Percentiles rank a stretch among this genome's conserved stretches.
These are phyloP conservation scores for Dioscorea cayenensis DNA, from an alignment of 116 monocot genomes.

Conservation along the genomic window DNA sequence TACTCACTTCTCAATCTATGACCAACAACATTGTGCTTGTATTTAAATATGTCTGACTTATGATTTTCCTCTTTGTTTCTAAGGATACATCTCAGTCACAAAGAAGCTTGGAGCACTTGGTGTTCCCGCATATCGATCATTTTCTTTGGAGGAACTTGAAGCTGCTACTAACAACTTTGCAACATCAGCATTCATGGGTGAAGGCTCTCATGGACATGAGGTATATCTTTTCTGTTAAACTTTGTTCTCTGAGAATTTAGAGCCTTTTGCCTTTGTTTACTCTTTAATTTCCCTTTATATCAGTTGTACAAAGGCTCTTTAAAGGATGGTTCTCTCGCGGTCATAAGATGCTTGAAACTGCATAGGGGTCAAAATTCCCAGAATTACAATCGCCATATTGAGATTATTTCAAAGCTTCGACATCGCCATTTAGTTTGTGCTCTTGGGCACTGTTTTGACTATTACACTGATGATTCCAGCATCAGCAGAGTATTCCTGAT, in stretches of 20 bases:
- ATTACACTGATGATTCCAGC: conserved; percentile 66
- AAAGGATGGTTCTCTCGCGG: conserved; percentile 60
- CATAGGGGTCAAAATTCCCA: conserved; percentile 48
- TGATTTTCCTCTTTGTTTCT: background rate
- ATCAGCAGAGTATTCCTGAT: conserved; percentile 71
- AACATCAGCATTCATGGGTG: conserved; percentile 52
- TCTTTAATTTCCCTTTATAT: background rate
- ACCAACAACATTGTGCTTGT: background rate
- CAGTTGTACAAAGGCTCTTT: conserved; percentile 81
- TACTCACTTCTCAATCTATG: background rate
- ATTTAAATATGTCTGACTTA: background rate
- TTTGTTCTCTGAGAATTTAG: background rate
- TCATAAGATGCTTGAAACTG: conserved; percentile 78
- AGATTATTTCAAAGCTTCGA: conserved; percentile 83
- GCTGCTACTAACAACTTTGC: conserved; percentile 83
- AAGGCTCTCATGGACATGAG: conserved; percentile 56
- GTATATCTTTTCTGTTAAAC: conserved; percentile 17
- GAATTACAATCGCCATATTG: conserved; percentile 60
- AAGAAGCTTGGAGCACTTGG: conserved; percentile 79
- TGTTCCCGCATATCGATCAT: conserved; percentile 63
- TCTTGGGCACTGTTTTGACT: conserved; percentile 87
- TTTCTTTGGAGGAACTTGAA: conserved; percentile 83
- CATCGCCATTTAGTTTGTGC: conserved; percentile 84
- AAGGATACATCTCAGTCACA: conserved; percentile 85
- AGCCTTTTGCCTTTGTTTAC: background rate